Conservation (phyloP, 1,284 basidiomycete genomes). For the Jaminaea rosea region DNA sequence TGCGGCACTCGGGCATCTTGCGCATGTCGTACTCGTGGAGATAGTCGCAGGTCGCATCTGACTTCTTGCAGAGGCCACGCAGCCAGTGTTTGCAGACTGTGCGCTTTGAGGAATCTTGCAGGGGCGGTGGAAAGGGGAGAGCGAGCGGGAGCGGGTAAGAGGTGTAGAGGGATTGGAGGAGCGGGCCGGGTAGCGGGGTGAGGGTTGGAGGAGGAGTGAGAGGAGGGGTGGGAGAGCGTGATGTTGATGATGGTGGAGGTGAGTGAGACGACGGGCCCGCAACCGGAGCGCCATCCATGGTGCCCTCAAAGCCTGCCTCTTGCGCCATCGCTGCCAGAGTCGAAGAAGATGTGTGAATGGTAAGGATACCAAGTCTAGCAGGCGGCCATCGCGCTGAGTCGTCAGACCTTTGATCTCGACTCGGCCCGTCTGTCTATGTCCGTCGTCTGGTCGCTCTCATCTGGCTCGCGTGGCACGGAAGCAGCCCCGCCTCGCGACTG, state of each 20-base stretch:
- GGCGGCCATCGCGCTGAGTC: too few relatives aligned
- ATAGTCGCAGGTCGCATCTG: conserved; percentile 85
- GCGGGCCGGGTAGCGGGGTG: conserved; percentile 1
- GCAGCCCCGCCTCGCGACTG: too few relatives aligned
- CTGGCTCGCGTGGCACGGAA: too few relatives aligned
- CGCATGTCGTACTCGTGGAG: conserved; percentile 96
- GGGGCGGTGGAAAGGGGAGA: not conserved
- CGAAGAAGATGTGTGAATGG: too few relatives aligned
- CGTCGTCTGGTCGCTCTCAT: too few relatives aligned
- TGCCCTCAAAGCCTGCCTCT: too few relatives aligned
- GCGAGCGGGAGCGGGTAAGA: conserved; percentile 1
- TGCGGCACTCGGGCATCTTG: conserved; percentile 99
- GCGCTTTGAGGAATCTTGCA: conserved; percentile 52
- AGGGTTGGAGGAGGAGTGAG: not conserved
- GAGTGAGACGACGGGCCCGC: not conserved
- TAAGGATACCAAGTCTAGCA: too few relatives aligned
- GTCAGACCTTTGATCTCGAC: too few relatives aligned
- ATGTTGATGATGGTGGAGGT: too few relatives aligned
- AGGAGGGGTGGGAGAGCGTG: not conserved
- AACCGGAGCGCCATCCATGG: conserved; percentile 47
- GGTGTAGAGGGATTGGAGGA: not conserved
- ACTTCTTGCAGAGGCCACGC: conserved; percentile 95
- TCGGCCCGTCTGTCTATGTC: too few relatives aligned
- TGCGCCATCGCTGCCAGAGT: too few relatives aligned
- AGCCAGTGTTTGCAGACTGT: conserved; percentile 98